phyloP scores from a whole-genome alignment of 306 rosid genomes.

The Luffa acutangula region DNA sequence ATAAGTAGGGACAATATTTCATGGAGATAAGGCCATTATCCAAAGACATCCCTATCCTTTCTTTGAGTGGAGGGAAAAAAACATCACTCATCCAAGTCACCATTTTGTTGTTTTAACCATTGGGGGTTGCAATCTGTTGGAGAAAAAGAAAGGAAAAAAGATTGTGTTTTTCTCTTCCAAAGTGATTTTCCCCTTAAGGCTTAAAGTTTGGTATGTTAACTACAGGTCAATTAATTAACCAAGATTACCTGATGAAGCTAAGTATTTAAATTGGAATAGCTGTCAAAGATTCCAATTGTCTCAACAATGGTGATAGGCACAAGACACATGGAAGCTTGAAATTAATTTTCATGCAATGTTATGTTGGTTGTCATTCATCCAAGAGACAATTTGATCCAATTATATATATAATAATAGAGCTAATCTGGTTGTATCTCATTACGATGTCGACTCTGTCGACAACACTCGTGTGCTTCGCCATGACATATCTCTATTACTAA shows the following conservation, averaged over 20 bases:
- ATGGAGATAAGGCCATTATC: background rate
- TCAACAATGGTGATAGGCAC: background rate
- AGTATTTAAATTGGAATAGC: background rate
- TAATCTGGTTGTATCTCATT: background rate
- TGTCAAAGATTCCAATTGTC: conserved; percentile 2
- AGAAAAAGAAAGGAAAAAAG: background rate
- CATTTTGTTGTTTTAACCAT: background rate
- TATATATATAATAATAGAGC: background rate
- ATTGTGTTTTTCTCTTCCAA: background rate
- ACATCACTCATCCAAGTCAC: background rate
- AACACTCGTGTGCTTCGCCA: background rate
- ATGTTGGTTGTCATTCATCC: background rate
- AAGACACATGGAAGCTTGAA: background rate
- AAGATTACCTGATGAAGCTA: background rate
- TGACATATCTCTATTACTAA: background rate
- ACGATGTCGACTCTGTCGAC: too few species aligned
- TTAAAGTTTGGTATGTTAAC: background rate
- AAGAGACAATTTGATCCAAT: background rate
- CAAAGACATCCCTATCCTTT: background rate
- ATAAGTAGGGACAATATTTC: background rate
- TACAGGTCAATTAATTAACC: background rate
- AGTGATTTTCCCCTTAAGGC: background rate
- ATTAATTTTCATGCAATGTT: background rate
- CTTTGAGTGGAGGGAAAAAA: background rate
- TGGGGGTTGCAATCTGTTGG: background rate